These are phyloP conservation scores for Posidonia australis DNA, from an alignment of 106 monocot genomes.

Conservation along the genomic window DNA sequence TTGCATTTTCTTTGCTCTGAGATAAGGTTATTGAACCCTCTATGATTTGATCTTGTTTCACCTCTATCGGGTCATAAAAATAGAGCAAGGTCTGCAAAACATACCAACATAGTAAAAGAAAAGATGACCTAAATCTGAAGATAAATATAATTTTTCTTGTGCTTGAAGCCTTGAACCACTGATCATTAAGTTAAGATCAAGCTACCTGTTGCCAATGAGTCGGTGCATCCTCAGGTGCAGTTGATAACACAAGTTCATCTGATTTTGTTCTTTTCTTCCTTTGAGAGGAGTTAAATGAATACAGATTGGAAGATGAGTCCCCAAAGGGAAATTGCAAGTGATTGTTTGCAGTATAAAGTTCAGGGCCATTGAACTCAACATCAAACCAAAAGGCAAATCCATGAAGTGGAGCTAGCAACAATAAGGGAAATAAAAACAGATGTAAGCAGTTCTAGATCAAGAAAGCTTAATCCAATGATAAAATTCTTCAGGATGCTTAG, in stretches of 20 bases:
- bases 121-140: background rate
- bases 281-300: constrained; percentile 12
- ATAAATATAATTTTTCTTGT: too few species aligned
- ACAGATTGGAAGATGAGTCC: constrained; percentile 15
- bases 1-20: constrained; percentile 75
- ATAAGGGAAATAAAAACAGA: background rate
- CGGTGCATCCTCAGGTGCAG: constrained; percentile 93
- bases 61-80: constrained; percentile 87
- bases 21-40: constrained; percentile 82
- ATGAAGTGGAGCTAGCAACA: constrained; percentile 68
- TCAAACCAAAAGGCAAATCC: constrained; percentile 99
- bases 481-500: background rate
- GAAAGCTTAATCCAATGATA: background rate
- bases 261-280: constrained; percentile 41
- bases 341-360: constrained; percentile 20
- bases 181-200: background rate
- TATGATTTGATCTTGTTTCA: constrained; percentile 81
- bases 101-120: background rate
- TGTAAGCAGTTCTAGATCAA: background rate
- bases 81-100: constrained; percentile 75
- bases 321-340: constrained; percentile 11
- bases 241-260: constrained; percentile 69
- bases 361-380: constrained; percentile 83
- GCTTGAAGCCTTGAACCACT: too few species aligned
- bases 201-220: constrained; percentile 99